Percentiles rank a stretch among this genome's conserved stretches.
Evolutionary conservation across 176 grass and related monocot species (phyloP).

Genomic region (Zea mays): Zm-B73-REFERENCE-NAM-5.0 NC_050099.1:198402001-198402500

Average conservation of each 20-base stretch:
- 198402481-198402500: too few relatives aligned
- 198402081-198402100: too few relatives aligned
- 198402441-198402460: not conserved
- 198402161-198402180: slow-evolving; percentile 24
- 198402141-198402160: not conserved
- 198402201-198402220: not conserved
- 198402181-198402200: not conserved
- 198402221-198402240: not conserved
- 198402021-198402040: too few relatives aligned
- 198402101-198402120: too few relatives aligned
- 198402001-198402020: too few relatives aligned
- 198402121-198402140: too few relatives aligned
- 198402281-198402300: not conserved
- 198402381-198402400: not conserved
- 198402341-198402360: not conserved
- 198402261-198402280: not conserved
- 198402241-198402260: not conserved
- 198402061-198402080: too few relatives aligned
- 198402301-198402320: not conserved
- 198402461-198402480: too few relatives aligned
- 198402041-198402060: too few relatives aligned
- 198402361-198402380: not conserved
- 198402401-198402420: not conserved
- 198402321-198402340: not conserved
- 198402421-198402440: too few relatives aligned